Conservation (phyloP, 768 basidiomycete species). For the Pseudohyphozyma bogoriensis region DNA sequence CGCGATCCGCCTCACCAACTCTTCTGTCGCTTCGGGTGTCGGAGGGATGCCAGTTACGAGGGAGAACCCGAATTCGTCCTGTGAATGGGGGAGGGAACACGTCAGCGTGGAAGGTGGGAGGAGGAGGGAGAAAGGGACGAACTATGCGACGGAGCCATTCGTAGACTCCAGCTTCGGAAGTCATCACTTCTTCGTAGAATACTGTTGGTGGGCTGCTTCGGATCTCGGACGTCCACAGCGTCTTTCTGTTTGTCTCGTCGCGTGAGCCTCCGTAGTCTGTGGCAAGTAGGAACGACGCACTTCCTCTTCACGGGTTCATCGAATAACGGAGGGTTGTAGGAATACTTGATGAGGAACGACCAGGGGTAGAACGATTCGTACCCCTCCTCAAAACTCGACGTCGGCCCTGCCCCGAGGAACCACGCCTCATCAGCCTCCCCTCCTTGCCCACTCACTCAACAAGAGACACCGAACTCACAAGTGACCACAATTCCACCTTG, state of each 20-base stretch:
- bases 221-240: slow-evolving; percentile 70
- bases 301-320: neutral
- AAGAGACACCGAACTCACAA: slow-evolving; percentile 46
- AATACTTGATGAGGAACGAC: slow-evolving; percentile 65
- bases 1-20: slow-evolving; percentile 61
- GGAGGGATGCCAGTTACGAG: slow-evolving; percentile 71
- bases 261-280: too few relatives aligned
- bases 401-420: slow-evolving; percentile 25
- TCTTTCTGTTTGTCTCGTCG: neutral
- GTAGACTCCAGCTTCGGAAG: slow-evolving; percentile 56
- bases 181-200: slow-evolving; percentile 63
- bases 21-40: slow-evolving; percentile 74
- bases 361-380: slow-evolving; percentile 83
- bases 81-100: neutral
- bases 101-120: neutral
- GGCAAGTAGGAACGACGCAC: neutral
- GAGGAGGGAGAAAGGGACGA: slow-evolving; percentile 35
- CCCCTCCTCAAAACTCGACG: slow-evolving; percentile 37
- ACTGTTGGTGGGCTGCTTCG: slow-evolving; percentile 63
- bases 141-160: slow-evolving; percentile 76
- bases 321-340: slow-evolving; percentile 60
- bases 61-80: slow-evolving; percentile 84
- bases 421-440: neutral
- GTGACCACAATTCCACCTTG: slow-evolving; percentile 58
- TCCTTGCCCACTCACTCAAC: neutral